Conservation (phyloP, 352 stramenopile genomes). For the Stramenopiles sp. region DNA sequence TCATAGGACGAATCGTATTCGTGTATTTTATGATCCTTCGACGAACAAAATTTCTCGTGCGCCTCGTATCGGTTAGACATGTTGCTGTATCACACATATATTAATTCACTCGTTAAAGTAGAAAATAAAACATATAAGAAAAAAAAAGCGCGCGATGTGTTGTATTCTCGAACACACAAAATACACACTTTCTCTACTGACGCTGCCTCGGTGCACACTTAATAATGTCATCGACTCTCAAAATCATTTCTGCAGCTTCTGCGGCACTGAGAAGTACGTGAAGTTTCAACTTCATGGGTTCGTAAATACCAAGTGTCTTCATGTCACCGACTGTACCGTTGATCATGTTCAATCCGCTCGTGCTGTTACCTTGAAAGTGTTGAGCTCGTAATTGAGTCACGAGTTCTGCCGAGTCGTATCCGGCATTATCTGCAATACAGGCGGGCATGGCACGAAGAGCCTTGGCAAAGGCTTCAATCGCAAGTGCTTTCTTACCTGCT, state of each 20-base stretch:
- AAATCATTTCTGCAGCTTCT: constrained; percentile 98
- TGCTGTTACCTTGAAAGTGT: constrained; percentile 68
- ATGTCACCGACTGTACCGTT: constrained; percentile 87
- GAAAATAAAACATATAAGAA: too few relatives aligned
- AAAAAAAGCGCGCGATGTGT: too few relatives aligned
- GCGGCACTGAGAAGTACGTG: constrained; percentile 89
- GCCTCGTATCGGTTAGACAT: too few relatives aligned
- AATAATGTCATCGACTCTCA: constrained; percentile 97
- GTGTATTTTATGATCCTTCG: too few relatives aligned
- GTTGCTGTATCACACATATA: too few relatives aligned
- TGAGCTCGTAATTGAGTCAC: constrained; percentile 82
- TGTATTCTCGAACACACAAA: too few relatives aligned
- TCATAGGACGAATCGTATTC: too few relatives aligned
- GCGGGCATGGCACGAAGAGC: constrained; percentile 86
- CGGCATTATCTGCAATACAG: constrained; percentile 97
- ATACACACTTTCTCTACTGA: constrained; percentile 14
- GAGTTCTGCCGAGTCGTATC: constrained; percentile 92
- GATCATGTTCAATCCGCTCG: constrained; percentile 87
- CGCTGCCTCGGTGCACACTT: constrained; percentile 69
- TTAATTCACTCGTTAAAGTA: too few relatives aligned
- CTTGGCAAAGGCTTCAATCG: constrained; percentile 88
- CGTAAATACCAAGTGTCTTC: constrained; percentile 84
- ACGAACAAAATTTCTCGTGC: too few relatives aligned
- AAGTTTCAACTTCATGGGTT: constrained; percentile 84
- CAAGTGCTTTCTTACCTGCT: constrained; percentile 88